Evolutionary conservation across 768 basidiomycete species (phyloP).

Genomic region (Austroboletus eburneus): DNA sequence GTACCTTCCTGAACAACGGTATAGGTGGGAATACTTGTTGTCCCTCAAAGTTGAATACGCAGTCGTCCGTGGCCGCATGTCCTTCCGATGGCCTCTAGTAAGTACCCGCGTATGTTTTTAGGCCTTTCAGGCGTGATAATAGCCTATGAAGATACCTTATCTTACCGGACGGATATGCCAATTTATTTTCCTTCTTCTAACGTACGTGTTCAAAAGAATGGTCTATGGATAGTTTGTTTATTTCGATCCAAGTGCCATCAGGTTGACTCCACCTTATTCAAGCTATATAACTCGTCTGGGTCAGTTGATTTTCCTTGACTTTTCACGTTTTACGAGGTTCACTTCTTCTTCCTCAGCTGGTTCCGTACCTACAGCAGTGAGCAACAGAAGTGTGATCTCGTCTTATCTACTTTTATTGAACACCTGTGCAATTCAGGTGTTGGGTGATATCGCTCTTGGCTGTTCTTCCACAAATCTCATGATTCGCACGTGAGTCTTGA

Average conservation of each 20-base stretch:
- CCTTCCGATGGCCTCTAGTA: constrained; percentile 27
- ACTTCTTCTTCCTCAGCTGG: constrained; percentile 8
- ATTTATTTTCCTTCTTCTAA: constrained; percentile 13
- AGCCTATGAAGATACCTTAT: constrained; percentile 18
- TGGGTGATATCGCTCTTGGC: constrained; percentile 13
- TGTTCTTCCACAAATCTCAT: constrained; percentile 24
- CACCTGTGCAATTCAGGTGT: constrained; percentile 3
- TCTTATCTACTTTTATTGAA: background rate
- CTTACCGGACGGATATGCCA: constrained; percentile 17
- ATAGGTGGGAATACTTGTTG: constrained; percentile 25
- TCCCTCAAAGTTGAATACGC: constrained; percentile 20
- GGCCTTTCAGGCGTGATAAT: background rate
- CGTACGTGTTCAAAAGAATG: constrained; percentile 6
- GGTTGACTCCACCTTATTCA: background rate
- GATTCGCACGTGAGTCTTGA: constrained; percentile 24
- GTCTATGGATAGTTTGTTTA: background rate
- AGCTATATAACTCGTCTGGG: constrained; percentile 8
- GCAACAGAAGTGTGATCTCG: background rate
- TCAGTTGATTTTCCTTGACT: constrained; percentile 8
- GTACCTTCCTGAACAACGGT: background rate
- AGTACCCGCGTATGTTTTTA: background rate
- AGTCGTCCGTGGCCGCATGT: constrained; percentile 17
- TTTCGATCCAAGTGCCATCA: constrained; percentile 7
- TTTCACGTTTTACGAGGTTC: background rate
- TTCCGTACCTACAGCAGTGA: constrained; percentile 9